Conservation (phyloP, 345 rosid genomes). For the Syzygium grande region DNA sequence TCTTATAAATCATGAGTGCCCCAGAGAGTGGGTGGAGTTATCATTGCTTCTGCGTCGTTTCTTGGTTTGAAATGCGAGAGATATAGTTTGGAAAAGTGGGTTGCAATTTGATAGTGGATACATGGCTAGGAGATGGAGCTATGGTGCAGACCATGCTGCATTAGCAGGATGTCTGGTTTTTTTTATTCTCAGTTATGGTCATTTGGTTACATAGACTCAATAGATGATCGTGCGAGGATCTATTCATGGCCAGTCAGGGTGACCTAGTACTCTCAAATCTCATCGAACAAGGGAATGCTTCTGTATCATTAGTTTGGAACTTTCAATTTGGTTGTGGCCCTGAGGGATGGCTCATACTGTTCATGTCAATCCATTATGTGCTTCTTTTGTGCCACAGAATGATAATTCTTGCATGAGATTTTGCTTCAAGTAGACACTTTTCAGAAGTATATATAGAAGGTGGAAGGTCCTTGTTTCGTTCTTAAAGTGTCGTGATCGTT, state of each 20-base stretch:
- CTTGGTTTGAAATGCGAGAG: background rate
- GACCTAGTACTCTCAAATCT: background rate
- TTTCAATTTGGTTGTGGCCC: background rate
- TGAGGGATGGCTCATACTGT: background rate
- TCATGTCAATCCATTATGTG: background rate
- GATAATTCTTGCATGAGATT: background rate
- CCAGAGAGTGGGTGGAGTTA: background rate
- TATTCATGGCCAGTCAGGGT: background rate
- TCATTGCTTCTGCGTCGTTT: background rate
- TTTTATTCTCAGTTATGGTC: background rate
- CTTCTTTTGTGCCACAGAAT: background rate
- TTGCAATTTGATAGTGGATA: background rate
- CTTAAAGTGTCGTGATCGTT: background rate
- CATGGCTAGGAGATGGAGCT: background rate
- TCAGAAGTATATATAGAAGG: background rate
- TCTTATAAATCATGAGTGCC: background rate
- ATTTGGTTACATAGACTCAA: background rate
- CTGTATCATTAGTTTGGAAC: background rate
- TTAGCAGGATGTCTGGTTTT: background rate
- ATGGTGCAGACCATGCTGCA: background rate
- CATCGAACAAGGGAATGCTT: background rate
- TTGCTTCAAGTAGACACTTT: background rate
- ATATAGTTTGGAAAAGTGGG: background rate
- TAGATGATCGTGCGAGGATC: background rate
- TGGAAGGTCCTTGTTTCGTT: background rate